Base-by-base conservation (phyloP, 2,329 filamentous ascomycete genomes). In the Pseudogymnoascus sp. region DNA sequence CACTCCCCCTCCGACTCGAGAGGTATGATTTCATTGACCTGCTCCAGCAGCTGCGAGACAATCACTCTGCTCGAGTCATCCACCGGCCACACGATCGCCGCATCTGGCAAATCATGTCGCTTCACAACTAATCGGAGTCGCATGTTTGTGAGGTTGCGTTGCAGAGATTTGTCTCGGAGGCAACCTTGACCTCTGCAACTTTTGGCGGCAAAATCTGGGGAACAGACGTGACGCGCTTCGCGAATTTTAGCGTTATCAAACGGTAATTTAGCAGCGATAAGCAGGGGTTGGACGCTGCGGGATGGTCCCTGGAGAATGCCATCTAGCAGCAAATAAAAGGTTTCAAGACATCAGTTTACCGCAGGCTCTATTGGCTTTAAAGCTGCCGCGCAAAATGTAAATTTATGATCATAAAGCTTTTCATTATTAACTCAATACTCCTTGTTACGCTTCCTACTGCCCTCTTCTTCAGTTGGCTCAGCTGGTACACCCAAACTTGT, bases 21-120 rank as follows among this genome's bases (percentile, higher is more conserved):
- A 0, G 92, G 91, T 1, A 96, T 76, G 13, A 88, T 79, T 41
- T 89, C 82, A 72, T 95, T 92, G 65, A 96, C 78, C 62, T 90
- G 82, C 64, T 88, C 83, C 35, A 96, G 77, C 2, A 96, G 81
- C 65, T 87, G 83, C 28, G 88, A 81, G 62, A 96, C 79, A 2
- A 90, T 95, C 59, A 84, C 79, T 48, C 85, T 79, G 12, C 77
- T 75, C 59, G 77, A 74, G 65, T 77, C 74, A 58, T 78, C 73
- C 15, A 87, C 81, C 26, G 82, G 81, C 84, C 89, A 92, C 38
- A 92, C 76, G 59, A 94, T 79, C 64, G 83, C 82, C 60, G 84
- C 81, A 38, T 88, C 81, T 6, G 90, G 90, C 21, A 94, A 78
- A 41, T 80, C 82, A 72, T 92, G 83, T 61, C 90, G 86, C 64